These are phyloP conservation scores for Pisolithus sp. DNA, from an alignment of 768 basidiomycete species.

Conservation along the genomic window DNA sequence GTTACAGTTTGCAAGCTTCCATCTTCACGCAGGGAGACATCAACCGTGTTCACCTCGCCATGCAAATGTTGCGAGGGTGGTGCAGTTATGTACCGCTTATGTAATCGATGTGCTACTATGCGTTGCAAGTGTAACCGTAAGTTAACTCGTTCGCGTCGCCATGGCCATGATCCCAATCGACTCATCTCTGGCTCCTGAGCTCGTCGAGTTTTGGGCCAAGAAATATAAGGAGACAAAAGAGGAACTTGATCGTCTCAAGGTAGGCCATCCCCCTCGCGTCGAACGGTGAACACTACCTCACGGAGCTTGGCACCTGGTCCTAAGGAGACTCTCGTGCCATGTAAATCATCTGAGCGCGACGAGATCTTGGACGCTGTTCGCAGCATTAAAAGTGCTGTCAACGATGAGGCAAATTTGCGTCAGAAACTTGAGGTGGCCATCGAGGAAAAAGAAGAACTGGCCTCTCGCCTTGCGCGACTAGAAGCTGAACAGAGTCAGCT, in stretches of 20 bases:
- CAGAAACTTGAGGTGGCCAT: conserved; percentile 6
- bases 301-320: too few relatives aligned
- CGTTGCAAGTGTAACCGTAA: too few relatives aligned
- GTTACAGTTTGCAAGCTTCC: too few relatives aligned
- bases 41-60: too few relatives aligned
- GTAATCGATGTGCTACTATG: too few relatives aligned
- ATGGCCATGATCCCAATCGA: neutral
- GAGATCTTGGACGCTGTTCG: neutral
- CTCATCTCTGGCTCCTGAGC: conserved; percentile 3
- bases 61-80: too few relatives aligned
- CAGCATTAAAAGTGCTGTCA: neutral
- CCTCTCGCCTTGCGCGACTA: conserved; percentile 10
- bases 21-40: too few relatives aligned
- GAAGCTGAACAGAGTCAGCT: conserved; percentile 8
- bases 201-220: conserved; percentile 10
- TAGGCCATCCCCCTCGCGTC: neutral
- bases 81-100: too few relatives aligned
- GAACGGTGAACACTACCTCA: too few relatives aligned
- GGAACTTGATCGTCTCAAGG: conserved; percentile 7
- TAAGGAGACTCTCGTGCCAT: too few relatives aligned
- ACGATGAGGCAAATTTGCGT: neutral
- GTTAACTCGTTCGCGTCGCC: too few relatives aligned
- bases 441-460: conserved; percentile 9
- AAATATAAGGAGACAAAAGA: conserved; percentile 8
- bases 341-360: neutral